Conservation (phyloP, 2,329 filamentous ascomycete species). For the Metarhizium sp. region DNA sequence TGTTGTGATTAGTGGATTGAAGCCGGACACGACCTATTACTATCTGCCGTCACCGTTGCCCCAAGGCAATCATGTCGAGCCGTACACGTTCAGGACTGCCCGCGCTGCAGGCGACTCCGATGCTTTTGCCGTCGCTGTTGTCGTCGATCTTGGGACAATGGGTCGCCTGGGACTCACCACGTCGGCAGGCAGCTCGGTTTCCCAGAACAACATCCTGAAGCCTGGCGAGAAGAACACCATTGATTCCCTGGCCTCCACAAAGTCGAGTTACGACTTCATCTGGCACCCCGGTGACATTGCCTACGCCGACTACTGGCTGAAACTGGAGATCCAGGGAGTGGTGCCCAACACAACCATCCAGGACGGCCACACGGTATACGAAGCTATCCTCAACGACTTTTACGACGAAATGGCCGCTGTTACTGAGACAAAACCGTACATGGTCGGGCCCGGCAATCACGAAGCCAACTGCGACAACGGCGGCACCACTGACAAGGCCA, state of each 20-base stretch:
- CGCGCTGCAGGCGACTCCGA: too few species aligned
- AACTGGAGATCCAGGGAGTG: conserved; percentile 11
- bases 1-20: conserved; percentile 4
- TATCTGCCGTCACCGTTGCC: neutral
- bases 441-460: too few species aligned
- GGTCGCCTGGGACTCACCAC: conserved; percentile 7
- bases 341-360: conserved; percentile 18
- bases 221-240: conserved; percentile 49
- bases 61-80: neutral
- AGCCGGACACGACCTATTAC: conserved; percentile 1
- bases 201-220: neutral
- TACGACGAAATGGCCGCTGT: too few species aligned
- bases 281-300: conserved; percentile 44
- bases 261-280: conserved; percentile 44
- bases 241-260: conserved; percentile 35
- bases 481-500: too few species aligned
- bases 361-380: too few species aligned
- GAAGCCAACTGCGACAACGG: too few species aligned
- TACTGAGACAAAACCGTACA: too few species aligned
- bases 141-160: conserved; percentile 8
- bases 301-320: conserved; percentile 48
- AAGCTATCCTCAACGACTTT: too few species aligned
- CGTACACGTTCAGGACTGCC: neutral
- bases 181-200: neutral
- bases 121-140: conserved; percentile 1